Evolutionary conservation across 2,329 filamentous ascomycete species (phyloP), one percentile per base, ranked within the genome.

Genomic region (Cryphonectria parasitica): DNA sequence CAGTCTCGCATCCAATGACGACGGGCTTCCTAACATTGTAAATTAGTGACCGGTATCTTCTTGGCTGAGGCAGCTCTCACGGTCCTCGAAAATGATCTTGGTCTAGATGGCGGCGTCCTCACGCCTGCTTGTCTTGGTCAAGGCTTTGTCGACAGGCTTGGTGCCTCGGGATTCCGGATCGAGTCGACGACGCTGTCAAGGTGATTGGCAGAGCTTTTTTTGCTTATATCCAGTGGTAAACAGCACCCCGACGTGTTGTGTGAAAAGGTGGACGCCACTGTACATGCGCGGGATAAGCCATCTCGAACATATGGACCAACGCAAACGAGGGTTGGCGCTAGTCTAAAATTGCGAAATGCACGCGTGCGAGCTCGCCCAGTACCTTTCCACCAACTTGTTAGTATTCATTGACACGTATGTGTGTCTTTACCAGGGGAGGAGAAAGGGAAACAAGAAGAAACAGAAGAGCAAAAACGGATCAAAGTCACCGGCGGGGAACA

Each of bases 101-200:
- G 84, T 49, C 80, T 93, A 17, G 84, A 83, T 1, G 71, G 92
- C 25, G 92, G 92, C 2, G 82, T 93, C 34, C 88, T 92, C 73
- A 95, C 92, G 1, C 89, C 92, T 0, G 90, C 92, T 0, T 91
- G 88, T 68, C 81, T 95, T 2, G 92, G 92, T 0, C 88, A 91
- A 74, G 81, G 84, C 13, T 91, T 88, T 76, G 82, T 94, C 71
- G 88, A 93, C 76, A 84, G 90, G 19, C 76, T 93, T 56, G 82
- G 87, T 49, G 83, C 84, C 45, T 85, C 83, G 54, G 91, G 91
- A 2, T 86, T 94, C 76, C 87, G 87, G 77, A 83, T 91, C 61
- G 87, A 92, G 75, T 83, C 84, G 34, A 85, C 83, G 76, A 79
- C 87, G 19, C 43, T 45, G 63, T 28, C 34, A 8, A 64, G 3